Conservation (phyloP, 768 basidiomycete genomes). For the Saitozyma podzolica region DNA sequence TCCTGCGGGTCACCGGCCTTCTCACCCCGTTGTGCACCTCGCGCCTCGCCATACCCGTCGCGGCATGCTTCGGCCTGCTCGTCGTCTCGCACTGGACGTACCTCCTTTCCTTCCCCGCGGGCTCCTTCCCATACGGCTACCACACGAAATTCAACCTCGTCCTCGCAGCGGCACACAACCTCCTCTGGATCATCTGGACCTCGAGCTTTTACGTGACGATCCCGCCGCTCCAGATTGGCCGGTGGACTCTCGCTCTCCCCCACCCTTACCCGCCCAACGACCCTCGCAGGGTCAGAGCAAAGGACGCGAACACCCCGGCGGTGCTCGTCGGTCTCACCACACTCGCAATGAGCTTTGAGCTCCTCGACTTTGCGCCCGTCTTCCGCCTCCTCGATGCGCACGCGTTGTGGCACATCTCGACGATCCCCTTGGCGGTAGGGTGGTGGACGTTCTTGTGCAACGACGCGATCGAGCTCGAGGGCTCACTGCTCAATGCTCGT, state of each 20-base stretch:
- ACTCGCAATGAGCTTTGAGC: slow-evolving; percentile 72
- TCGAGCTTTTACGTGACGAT: slow-evolving; percentile 53
- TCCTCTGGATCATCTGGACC: slow-evolving; percentile 76
- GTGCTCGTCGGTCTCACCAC: slow-evolving; percentile 67
- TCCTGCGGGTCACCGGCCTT: slow-evolving; percentile 66
- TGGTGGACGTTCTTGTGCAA: slow-evolving; percentile 74
- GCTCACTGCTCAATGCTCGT: not conserved
- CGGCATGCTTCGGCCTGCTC: slow-evolving; percentile 57
- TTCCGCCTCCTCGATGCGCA: slow-evolving; percentile 81
- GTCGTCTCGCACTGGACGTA: slow-evolving; percentile 76
- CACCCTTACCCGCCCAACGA: slow-evolving; percentile 55
- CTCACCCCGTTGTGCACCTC: slow-evolving; percentile 56
- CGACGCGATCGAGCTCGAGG: slow-evolving; percentile 39
- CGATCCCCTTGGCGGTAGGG: slow-evolving; percentile 68
- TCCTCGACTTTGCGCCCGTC: slow-evolving; percentile 87
- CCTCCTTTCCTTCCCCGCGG: slow-evolving; percentile 70
- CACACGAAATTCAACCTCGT: slow-evolving; percentile 82
- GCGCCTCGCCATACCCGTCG: slow-evolving; percentile 20
- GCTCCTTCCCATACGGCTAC: slow-evolving; percentile 77
- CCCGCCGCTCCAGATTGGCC: slow-evolving; percentile 55
- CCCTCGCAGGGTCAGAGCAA: slow-evolving; percentile 22
- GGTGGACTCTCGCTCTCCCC: slow-evolving; percentile 56
- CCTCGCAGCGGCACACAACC: slow-evolving; percentile 75
- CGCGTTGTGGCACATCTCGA: slow-evolving; percentile 86
- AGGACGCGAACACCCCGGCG: slow-evolving; percentile 34